Evolutionary conservation across 176 grass and related monocot species (phyloP).

Genomic region (Tillandsia leiboldiana): DNA sequence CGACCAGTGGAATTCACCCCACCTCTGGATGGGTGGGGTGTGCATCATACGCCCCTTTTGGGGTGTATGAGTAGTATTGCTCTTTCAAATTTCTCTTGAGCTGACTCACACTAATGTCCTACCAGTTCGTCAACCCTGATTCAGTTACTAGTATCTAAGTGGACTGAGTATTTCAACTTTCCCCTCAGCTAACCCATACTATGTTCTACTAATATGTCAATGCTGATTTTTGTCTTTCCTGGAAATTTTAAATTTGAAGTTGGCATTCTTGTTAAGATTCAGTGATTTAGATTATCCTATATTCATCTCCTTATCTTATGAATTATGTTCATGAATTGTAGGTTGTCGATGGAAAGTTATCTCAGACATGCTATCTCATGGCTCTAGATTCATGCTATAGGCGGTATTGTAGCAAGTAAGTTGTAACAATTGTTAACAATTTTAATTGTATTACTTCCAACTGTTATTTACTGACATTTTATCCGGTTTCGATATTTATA

Average conservation of each 20-base stretch:
- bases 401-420: constrained; percentile 70
- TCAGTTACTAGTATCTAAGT: not conserved
- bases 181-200: not conserved
- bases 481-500: constrained; percentile 11
- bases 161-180: not conserved
- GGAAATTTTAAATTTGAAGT: not conserved
- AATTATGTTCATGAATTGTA: constrained; percentile 17
- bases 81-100: too few species aligned
- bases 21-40: too few species aligned
- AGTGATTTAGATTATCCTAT: not conserved
- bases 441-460: constrained; percentile 7
- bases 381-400: constrained; percentile 81
- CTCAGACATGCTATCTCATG: constrained; percentile 92
- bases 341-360: constrained; percentile 98
- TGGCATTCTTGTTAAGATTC: constrained; percentile 1
- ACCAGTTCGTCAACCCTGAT: too few species aligned
- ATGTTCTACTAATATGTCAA: not conserved
- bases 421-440: not conserved
- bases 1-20: too few species aligned
- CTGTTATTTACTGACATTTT: constrained; percentile 5
- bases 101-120: too few species aligned
- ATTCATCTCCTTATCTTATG: not conserved
- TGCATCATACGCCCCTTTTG: too few species aligned
- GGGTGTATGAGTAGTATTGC: too few species aligned
- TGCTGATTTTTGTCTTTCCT: not conserved